These are phyloP conservation scores for Paramarasmius palmivorus DNA, from an alignment of 1,284 basidiomycete genomes.

Conservation along the genomic window DNA sequence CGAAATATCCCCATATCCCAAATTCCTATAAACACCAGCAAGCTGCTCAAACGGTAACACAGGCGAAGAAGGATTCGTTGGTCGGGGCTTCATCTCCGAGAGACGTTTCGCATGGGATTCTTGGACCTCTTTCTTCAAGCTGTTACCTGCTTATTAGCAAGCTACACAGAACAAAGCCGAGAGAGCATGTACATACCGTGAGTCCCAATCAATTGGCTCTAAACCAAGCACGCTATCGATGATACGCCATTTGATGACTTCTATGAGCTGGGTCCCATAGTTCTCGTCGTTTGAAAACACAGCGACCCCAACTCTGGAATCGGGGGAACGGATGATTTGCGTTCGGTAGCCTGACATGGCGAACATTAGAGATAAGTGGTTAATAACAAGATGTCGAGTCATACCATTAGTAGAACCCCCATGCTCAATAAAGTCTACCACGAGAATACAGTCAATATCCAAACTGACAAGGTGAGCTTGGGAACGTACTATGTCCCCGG, in stretches of 20 bases:
- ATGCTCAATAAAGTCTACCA: conserved; percentile 10
- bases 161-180: neutral
- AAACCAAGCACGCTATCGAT: conserved; percentile 23
- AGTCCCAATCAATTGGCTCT: conserved; percentile 23
- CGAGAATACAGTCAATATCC: neutral
- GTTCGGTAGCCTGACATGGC: conserved; percentile 21
- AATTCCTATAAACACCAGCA: conserved; percentile 21
- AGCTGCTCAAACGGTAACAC: conserved; percentile 16
- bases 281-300: conserved; percentile 26
- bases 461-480: neutral
- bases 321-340: conserved; percentile 22
- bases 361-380: neutral
- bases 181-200: conserved; percentile 13
- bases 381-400: neutral
- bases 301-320: conserved; percentile 24
- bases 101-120: neutral
- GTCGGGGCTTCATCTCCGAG: conserved; percentile 18
- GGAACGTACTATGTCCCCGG: conserved; percentile 13
- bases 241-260: conserved; percentile 23
- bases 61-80: conserved; percentile 19
- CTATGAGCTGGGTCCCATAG: conserved; percentile 16
- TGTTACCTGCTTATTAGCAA: neutral
- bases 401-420: conserved; percentile 19
- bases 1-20: conserved; percentile 23
- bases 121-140: conserved; percentile 9